Base-by-base conservation (phyloP, 345 rosid genomes). In the Populus euphratica region DNA sequence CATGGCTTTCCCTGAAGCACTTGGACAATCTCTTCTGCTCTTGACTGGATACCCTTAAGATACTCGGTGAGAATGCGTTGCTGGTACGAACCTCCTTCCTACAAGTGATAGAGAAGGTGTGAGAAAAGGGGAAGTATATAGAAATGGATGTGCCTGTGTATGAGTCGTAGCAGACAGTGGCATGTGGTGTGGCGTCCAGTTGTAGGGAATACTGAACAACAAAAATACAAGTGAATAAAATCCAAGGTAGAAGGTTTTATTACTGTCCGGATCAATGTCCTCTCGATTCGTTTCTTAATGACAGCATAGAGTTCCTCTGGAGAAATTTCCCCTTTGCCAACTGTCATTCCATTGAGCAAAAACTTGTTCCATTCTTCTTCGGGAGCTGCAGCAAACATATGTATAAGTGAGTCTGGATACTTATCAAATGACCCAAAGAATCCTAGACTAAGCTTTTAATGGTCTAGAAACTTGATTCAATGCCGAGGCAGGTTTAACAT, bases 61-160 rank as follows among this genome's bases (percentile, higher is more conserved):
- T 89, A 91, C 82, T 92, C 96, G 1, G 83, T 81, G 21, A 95
- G 87, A 77, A 93, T 78, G 18, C 94, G 90, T 73, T 95, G 98
- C 86, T 87, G 92, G 84, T 93, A 93, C 12, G 99, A 95, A 44
- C 99, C 98, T 82, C 99, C 98, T 81, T 95, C 99, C 97, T 93
- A 83, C 62, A 44, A 62, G 35, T 50, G 43, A 82, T 11, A 70
- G 25, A 74, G 31, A 69, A 56, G 43, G 20, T 16, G 25, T 43
- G 12, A 35, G 43, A 74, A 52, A 49, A 49, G 68, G 43, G 38
- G 54, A 67, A 73, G 36, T 73, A 5, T 35, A n/a, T 31, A 54
- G 1, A 17, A 36, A 43, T 25, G 17, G 66, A 8, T 21, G 13
- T 21, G n/a, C 36, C 38, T 23, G 12, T 1, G 11, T 2, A 3